These are phyloP conservation scores for Cucurbita argyrosperma DNA, from an alignment of 306 rosid genomes.

Conservation along the genomic window DNA sequence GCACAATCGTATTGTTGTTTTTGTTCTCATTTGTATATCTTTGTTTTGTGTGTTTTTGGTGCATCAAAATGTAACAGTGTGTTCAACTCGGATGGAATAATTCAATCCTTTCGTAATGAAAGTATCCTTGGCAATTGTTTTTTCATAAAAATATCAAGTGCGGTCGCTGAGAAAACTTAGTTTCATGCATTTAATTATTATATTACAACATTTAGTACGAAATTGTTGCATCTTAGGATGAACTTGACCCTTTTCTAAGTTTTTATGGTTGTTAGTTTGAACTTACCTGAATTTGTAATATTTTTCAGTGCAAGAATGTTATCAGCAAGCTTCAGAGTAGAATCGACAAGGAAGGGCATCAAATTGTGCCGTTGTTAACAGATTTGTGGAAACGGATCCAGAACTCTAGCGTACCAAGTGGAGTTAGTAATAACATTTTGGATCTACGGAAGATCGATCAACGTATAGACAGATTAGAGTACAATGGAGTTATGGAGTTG, in stretches of 20 bases:
- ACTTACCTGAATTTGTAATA: background rate
- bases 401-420: conserved; percentile 43
- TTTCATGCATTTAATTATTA: background rate
- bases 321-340: conserved; percentile 78
- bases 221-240: background rate
- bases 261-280: background rate
- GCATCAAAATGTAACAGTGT: background rate
- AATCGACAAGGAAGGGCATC: conserved; percentile 80
- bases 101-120: background rate
- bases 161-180: background rate
- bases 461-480: conserved; percentile 75
- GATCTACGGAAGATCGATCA: conserved; percentile 74
- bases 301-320: conserved; percentile 76
- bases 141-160: background rate
- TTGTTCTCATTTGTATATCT: background rate
- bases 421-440: conserved; percentile 44
- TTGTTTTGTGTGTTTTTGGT: background rate
- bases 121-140: background rate
- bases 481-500: conserved; percentile 73
- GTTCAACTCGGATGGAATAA: background rate
- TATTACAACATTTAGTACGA: background rate
- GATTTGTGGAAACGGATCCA: conserved; percentile 83
- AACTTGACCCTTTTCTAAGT: background rate
- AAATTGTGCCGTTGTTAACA: conserved; percentile 77
- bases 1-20: background rate